Evolutionary conservation across 1,284 basidiomycete species (phyloP).

Genomic region (Baeospora myosura): DNA sequence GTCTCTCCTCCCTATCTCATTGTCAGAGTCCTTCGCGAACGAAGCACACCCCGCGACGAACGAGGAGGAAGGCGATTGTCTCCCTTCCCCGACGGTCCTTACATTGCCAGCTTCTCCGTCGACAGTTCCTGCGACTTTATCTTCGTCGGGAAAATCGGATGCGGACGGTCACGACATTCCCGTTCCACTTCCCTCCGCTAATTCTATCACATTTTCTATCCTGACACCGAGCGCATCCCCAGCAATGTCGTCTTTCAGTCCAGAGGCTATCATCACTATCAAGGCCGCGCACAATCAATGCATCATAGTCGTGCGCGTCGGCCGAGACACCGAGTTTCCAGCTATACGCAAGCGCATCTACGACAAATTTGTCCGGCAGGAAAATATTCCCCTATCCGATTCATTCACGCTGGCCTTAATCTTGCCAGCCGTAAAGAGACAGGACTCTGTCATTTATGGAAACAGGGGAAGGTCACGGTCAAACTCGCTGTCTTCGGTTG

Average conservation of each 20-base stretch:
- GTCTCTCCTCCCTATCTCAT: too few relatives aligned
- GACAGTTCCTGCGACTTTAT: too few relatives aligned
- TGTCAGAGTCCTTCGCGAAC: too few relatives aligned
- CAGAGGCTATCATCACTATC: slow-evolving; percentile 40
- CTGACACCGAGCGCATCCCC: slow-evolving; percentile 17
- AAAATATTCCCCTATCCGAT: slow-evolving; percentile 42
- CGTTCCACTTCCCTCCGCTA: slow-evolving; percentile 18
- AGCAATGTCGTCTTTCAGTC: slow-evolving; percentile 17
- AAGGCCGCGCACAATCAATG: slow-evolving; percentile 57
- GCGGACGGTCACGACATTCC: too few relatives aligned
- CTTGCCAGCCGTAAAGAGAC: slow-evolving; percentile 12
- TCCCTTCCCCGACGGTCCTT: too few relatives aligned
- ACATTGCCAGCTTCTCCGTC: too few relatives aligned
- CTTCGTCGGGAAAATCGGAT: too few relatives aligned
- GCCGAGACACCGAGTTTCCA: slow-evolving; percentile 34
- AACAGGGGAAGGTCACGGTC: slow-evolving; percentile 11
- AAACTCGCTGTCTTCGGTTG: slow-evolving; percentile 5
- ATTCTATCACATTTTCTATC: slow-evolving; percentile 21
- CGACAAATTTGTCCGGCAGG: slow-evolving; percentile 57
- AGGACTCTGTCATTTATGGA: too few relatives aligned
- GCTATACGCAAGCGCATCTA: slow-evolving; percentile 50
- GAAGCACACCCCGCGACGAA: too few relatives aligned
- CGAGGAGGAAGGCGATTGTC: too few relatives aligned
- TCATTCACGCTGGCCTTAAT: slow-evolving; percentile 48
- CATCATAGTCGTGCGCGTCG: slow-evolving; percentile 54